A percentile compares a stretch with the other conserved stretches of the same genome.
phyloP scores from a whole-genome alignment of 306 rosid genomes.

The Morella rubra region DNA sequence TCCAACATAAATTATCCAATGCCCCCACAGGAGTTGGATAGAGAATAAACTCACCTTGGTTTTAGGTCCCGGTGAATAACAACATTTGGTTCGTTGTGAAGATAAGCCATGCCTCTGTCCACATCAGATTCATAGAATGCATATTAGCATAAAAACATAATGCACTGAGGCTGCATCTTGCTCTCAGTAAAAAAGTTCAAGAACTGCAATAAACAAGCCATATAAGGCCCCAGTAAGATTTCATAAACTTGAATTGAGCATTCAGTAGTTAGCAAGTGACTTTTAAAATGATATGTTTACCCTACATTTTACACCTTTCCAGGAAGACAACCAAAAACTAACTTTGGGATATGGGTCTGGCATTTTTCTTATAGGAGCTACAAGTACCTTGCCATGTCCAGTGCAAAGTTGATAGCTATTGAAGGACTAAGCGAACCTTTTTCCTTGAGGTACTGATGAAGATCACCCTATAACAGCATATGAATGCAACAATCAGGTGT shows the following conservation, averaged over 20 bases:
- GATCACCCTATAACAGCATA: conserved; percentile 65
- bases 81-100: conserved; percentile 94
- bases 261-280: not conserved
- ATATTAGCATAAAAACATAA: conserved; percentile 35
- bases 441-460: conserved; percentile 89
- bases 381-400: conserved; percentile 79
- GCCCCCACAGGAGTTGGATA: conserved; percentile 24
- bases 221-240: not conserved
- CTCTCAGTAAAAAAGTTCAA: not conserved
- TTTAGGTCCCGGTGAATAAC: conserved; percentile 87
- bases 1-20: conserved; percentile 1
- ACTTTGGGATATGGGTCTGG: not conserved
- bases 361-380: conserved; percentile 17
- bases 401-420: conserved; percentile 68
- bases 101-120: conserved; percentile 91
- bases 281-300: not conserved
- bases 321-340: not conserved
- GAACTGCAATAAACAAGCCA: not conserved
- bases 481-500: conserved; percentile 13
- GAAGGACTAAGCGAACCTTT: conserved; percentile 70
- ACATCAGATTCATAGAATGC: conserved; percentile 28
- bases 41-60: conserved; percentile 66
- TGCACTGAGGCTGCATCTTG: conserved; percentile 12
- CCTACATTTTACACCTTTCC: not conserved
- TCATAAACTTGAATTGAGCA: not conserved